Percentiles rank a stretch among this genome's conserved stretches.
These are phyloP conservation scores for Colletotrichum tropicale DNA, from an alignment of 2,329 filamentous ascomycete species.

Conservation along the genomic window DNA sequence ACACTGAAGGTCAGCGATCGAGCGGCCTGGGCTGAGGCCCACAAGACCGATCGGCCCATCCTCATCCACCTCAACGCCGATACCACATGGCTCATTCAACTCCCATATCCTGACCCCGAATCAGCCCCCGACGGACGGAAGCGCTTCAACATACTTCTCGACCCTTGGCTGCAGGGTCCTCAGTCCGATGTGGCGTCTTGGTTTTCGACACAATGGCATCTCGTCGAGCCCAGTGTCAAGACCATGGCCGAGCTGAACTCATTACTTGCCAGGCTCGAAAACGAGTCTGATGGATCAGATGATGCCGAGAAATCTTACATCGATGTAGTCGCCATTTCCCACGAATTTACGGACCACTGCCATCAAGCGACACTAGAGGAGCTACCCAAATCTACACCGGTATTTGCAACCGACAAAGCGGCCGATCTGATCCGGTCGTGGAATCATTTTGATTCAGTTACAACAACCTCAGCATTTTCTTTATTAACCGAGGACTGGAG, in stretches of 20 bases:
- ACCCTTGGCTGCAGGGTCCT: conserved; percentile 68
- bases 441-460: conserved; percentile 63
- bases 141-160: conserved; percentile 69
- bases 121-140: conserved; percentile 46
- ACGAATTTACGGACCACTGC: conserved; percentile 74
- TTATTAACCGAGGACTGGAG: conserved; percentile 27
- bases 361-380: conserved; percentile 65
- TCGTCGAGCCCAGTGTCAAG: conserved; percentile 55
- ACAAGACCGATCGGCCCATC: conserved; percentile 36
- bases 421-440: conserved; percentile 60
- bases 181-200: conserved; percentile 68
- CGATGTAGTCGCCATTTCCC: conserved; percentile 64
- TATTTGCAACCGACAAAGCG: conserved; percentile 65
- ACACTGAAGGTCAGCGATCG: conserved; percentile 6
- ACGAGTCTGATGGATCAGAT: conserved; percentile 5
- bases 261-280: conserved; percentile 54
- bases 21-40: not conserved
- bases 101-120: conserved; percentile 56
- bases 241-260: conserved; percentile 60
- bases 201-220: conserved; percentile 71
- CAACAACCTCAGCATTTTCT: conserved; percentile 51
- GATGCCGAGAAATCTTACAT: conserved; percentile 42
- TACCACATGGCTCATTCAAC: conserved; percentile 70
- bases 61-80: conserved; percentile 71
- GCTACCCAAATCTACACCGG: conserved; percentile 55